Evolutionary conservation across 2,329 filamentous ascomycete species (phyloP).

Genomic region (Colletotrichum incanum): DNA sequence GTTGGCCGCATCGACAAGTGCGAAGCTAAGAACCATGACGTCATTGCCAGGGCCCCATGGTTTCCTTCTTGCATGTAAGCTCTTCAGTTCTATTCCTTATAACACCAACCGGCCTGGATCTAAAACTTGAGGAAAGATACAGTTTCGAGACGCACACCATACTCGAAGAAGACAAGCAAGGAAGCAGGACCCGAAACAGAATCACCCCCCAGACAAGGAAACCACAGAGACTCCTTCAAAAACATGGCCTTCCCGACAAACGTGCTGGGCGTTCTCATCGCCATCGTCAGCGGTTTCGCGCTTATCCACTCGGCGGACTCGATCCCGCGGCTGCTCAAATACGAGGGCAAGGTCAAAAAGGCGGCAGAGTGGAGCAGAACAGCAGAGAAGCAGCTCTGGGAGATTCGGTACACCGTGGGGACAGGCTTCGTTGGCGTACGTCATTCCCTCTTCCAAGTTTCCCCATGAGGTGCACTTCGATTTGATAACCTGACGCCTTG

Average conservation of each 20-base stretch:
- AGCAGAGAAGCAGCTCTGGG: conserved; percentile 48
- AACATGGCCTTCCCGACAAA: conserved; percentile 43
- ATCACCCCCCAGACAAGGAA: not conserved
- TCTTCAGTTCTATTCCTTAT: not conserved
- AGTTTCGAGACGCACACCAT: too few species aligned
- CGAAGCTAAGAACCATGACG: not conserved
- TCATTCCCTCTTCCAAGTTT: not conserved
- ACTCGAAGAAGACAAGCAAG: not conserved
- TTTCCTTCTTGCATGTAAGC: conserved; percentile 20
- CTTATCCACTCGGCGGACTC: conserved; percentile 47
- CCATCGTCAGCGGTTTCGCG: conserved; percentile 46
- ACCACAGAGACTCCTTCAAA: not conserved
- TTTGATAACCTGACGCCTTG: not conserved
- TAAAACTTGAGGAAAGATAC: not conserved
- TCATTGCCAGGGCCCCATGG: conserved; percentile 18
- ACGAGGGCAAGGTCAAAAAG: conserved; percentile 49
- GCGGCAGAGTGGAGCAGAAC: conserved; percentile 51
- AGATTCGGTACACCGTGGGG: conserved; percentile 49
- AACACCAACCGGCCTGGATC: not conserved
- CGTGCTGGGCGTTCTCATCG: conserved; percentile 40
- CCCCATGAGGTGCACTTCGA: not conserved
- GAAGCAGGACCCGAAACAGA: not conserved
- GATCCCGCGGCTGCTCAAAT: conserved; percentile 49
- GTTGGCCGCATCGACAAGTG: not conserved
- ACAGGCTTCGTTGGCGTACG: conserved; percentile 48